These are phyloP conservation scores for Fusarium palustre DNA, from an alignment of 2,329 filamentous ascomycete species.

Conservation along the genomic window DNA sequence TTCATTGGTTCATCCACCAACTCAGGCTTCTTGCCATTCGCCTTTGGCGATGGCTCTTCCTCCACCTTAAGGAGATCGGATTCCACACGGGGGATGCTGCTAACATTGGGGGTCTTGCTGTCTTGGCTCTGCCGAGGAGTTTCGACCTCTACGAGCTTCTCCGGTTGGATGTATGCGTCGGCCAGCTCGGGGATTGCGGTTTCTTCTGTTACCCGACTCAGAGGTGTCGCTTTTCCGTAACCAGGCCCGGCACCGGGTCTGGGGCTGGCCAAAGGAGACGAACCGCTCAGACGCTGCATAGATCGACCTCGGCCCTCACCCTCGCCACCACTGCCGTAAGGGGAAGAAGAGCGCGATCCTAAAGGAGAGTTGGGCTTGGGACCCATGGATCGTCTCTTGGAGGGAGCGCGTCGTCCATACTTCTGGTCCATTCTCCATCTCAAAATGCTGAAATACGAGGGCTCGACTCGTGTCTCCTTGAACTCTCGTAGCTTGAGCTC, in stretches of 20 bases:
- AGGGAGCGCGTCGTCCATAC: conserved; percentile 75
- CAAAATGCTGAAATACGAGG: conserved; percentile 92
- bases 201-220: conserved; percentile 82
- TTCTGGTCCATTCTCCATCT: conserved; percentile 97
- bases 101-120: conserved; percentile 50
- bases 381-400: conserved; percentile 64
- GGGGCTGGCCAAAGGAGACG: conserved; percentile 72
- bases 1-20: conserved; percentile 67
- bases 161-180: conserved; percentile 55
- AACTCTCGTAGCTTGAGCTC: conserved; percentile 95
- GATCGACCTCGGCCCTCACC: conserved; percentile 76
- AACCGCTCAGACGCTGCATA: conserved; percentile 74
- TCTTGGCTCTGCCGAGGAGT: conserved; percentile 63
- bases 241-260: conserved; percentile 59
- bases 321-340: conserved; percentile 75
- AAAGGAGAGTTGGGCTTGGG: conserved; percentile 60
- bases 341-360: conserved; percentile 64
- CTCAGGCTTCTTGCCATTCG: conserved; percentile 59
- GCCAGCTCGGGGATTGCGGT: conserved; percentile 56
- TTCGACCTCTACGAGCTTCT: conserved; percentile 68
- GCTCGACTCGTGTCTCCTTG: conserved; percentile 88
- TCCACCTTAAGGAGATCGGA: conserved; percentile 52
- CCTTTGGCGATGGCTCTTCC: conserved; percentile 28
- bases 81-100: conserved; percentile 52
- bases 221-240: conserved; percentile 74